Evolutionary conservation across 2,329 filamentous ascomycete genomes (phyloP), one percentile per base, ranked within the genome.

Genomic region (Talaromyces sp.): DNA sequence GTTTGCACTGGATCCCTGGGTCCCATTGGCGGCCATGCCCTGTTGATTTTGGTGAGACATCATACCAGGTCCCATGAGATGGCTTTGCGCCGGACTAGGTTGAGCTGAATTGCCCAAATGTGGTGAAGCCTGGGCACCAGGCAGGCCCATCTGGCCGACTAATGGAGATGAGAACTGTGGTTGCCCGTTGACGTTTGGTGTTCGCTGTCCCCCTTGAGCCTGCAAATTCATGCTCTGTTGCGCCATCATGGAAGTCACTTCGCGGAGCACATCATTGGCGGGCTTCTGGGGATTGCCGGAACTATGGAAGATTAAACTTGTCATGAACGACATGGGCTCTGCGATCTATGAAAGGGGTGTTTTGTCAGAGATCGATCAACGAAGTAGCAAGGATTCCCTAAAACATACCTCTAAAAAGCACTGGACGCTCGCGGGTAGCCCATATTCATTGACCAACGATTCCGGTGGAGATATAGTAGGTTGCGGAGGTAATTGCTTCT

Each of bases 251-350:
- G 56, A 29, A 27, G 55, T 61, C 21, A 61, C 59, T 17, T 61
- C 59, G 41, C 59, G 56, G 24, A 61, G 59, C 9, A 61, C 21
- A n/a, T 61, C 59, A 10, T 12, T 35, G 10, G 55, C 38, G 53
- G 41, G 52, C 24, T 61, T 61, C 9, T 58, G 55, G 12, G 59
- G 59, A 43, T 58, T 55, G 8, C 56, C 38, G 4, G 59, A 38
- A 58, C 59, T 61, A 65, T 81, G 84, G 55, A 79, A 77, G 74
- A 87, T 85, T 35, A 88, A 72, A 61, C 81, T 78, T 60, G 81
- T 81, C 86, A 88, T 88, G 65, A 83, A 79, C 58, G 83, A 85
- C 70, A 88, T 82, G 31, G 85, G 87, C 72, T 88, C 86, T 61
- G 83, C 83, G 62, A 87, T 80, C 85, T 88, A 66, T 8, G 63